Evolutionary conservation across 352 stramenopile species (phyloP).

Genomic region (Phytopythium boreale): DNA sequence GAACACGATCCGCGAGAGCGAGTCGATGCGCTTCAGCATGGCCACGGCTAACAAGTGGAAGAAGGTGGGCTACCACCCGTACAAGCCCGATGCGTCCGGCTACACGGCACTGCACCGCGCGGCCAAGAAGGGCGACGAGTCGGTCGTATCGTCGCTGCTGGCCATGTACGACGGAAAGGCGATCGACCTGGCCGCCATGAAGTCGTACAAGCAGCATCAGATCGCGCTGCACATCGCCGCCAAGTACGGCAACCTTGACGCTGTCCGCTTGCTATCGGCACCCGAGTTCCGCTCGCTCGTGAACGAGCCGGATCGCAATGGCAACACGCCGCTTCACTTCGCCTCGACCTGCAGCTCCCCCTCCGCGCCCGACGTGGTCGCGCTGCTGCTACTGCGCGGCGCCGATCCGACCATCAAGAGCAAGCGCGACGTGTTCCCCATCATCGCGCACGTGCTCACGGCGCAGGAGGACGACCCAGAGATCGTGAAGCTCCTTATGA

Average conservation of each 20-base stretch:
- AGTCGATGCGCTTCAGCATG: conserved; percentile 80
- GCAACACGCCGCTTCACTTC: conserved; percentile 84
- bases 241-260: conserved; percentile 74
- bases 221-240: conserved; percentile 79
- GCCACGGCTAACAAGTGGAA: conserved; percentile 80
- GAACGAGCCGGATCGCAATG: conserved; percentile 66
- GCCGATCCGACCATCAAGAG: conserved; percentile 71
- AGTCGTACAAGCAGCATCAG: conserved; percentile 73
- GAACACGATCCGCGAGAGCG: conserved; percentile 68
- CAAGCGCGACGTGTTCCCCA: conserved; percentile 67
- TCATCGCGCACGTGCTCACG: conserved; percentile 73
- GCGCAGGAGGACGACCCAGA: conserved; percentile 65
- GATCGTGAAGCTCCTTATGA: conserved; percentile 70
- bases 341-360: conserved; percentile 57
- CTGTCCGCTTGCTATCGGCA: conserved; percentile 40
- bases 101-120: conserved; percentile 82
- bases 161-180: conserved; percentile 80
- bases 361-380: conserved; percentile 47
- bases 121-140: conserved; percentile 63
- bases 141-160: conserved; percentile 64
- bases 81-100: conserved; percentile 70
- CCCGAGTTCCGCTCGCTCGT: conserved; percentile 60
- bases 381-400: conserved; percentile 50
- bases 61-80: conserved; percentile 81
- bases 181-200: conserved; percentile 56